Evolutionary conservation across 2,329 filamentous ascomycete genomes (phyloP).

Genomic region (Plectosphaerella cucumerina): DNA sequence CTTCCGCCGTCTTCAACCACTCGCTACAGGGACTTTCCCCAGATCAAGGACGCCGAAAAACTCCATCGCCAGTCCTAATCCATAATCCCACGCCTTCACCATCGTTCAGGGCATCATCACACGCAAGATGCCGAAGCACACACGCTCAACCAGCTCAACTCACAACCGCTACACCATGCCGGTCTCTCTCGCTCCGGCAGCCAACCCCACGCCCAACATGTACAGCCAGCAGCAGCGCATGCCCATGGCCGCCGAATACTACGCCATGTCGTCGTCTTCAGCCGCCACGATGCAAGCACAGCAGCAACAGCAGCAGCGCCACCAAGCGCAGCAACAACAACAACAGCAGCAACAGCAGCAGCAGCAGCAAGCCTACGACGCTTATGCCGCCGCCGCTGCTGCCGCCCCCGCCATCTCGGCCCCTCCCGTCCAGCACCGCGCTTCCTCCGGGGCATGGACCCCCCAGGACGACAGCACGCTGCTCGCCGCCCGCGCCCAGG

Average conservation of each 20-base stretch:
- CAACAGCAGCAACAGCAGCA: slow-evolving; percentile 5
- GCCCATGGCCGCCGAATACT: slow-evolving; percentile 33
- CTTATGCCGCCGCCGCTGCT: slow-evolving; percentile 30
- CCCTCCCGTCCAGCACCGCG: slow-evolving; percentile 41
- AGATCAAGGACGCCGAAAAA: not conserved
- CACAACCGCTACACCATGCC: slow-evolving; percentile 31
- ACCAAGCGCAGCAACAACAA: slow-evolving; percentile 7
- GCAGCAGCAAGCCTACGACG: slow-evolving; percentile 28
- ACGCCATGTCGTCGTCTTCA: slow-evolving; percentile 29
- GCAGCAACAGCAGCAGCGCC: slow-evolving; percentile 13
- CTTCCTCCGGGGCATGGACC: slow-evolving; percentile 67
- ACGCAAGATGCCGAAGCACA: slow-evolving; percentile 41
- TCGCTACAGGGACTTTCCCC: not conserved
- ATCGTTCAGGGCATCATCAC: slow-evolving; percentile 10
- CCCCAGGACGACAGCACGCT: slow-evolving; percentile 70
- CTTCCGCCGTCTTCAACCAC: not conserved
- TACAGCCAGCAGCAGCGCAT: slow-evolving; percentile 36
- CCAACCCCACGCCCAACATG: slow-evolving; percentile 30
- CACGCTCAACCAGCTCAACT: slow-evolving; percentile 32
- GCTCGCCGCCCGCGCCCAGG: slow-evolving; percentile 65
- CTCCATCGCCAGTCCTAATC: slow-evolving; percentile 9
- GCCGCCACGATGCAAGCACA: slow-evolving; percentile 29
- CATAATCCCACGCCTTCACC: slow-evolving; percentile 9
- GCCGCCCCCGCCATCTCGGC: slow-evolving; percentile 25
- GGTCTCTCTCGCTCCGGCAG: slow-evolving; percentile 33